phyloP scores from a whole-genome alignment of 331 rosid genomes.

The Pyracantha coccinea region DNA sequence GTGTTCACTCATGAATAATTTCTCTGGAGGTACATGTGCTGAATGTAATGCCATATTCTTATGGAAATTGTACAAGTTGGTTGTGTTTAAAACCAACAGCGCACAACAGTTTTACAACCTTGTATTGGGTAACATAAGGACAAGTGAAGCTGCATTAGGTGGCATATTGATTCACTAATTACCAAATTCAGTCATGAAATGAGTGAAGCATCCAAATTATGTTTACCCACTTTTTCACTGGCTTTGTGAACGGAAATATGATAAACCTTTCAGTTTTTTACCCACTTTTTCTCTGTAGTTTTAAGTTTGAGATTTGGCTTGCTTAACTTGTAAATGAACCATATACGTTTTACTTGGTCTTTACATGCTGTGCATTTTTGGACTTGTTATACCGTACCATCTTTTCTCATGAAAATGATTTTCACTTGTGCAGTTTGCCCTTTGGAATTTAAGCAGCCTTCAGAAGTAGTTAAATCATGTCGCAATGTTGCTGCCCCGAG shows the following conservation, averaged over 20 bases:
- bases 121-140: neutral
- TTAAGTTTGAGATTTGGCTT: neutral
- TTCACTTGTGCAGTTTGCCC: constrained; percentile 77
- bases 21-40: no score
- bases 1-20: neutral
- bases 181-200: neutral
- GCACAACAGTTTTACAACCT: neutral
- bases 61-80: neutral
- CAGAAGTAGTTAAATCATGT: constrained; percentile 71
- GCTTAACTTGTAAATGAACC: neutral
- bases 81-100: neutral
- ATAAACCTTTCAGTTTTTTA: neutral
- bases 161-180: neutral
- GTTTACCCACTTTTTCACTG: neutral
- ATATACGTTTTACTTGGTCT: neutral
- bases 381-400: neutral
- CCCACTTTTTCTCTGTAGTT: neutral
- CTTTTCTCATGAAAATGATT: constrained; percentile 10
- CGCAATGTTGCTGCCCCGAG: constrained; percentile 81
- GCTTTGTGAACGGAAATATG: neutral
- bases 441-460: constrained; percentile 75
- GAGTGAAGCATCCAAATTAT: neutral
- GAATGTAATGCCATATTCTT: no score
- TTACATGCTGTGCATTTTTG: neutral
- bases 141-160: neutral